Base-by-base conservation (phyloP, 192 early-diverging fungal species). In the Coemansia sp. region DNA sequence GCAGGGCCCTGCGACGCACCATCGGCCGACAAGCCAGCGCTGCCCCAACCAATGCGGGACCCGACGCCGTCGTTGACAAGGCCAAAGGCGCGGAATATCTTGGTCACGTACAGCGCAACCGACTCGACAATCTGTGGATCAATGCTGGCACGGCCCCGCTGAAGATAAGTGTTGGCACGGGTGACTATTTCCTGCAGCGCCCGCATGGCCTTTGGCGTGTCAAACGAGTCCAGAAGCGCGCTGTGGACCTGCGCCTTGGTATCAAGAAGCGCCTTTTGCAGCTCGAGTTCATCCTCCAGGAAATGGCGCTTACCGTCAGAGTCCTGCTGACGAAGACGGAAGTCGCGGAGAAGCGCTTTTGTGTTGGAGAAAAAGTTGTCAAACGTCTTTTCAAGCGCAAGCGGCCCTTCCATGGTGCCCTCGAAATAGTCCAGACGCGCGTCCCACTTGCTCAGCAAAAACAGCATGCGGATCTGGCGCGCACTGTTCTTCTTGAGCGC, bases 151-250 rank as follows among this genome's bases (percentile, higher is more conserved):
- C 85, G 84, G 22, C 80, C 83, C 33, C 74, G 73, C 59, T 87
- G 85, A 73, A 92, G 70, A 66, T 99, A 99, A 5, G 86, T 83
- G 77, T 97, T 97, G 52, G 93, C 84, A 18, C 85, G 77, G 17
- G 86, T 79, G 48, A 99, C 86, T 17, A 96, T 78, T 7, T 90
- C 88, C 65, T 91, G 87, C 42, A 99, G 77, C 60, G 90, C 91
- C 25, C 81, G 70, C 84, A 99, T 89, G 6, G 90, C 95, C 5
- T 67, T 60, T 1, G 93, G 89, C 17, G 95, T 97, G 72, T 99
- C 90, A 74, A 99, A 93, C 17, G 91, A 93, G 75, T 99, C 95
- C 73, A 90, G 89, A 60, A 99, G 87, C 29, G 95, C 93, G 3
- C 71, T 84, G 63, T 96, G 94, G n/a, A 96, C 87, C 33, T 78